Evolutionary conservation across 306 rosid species (phyloP), one percentile per base, ranked within the genome.

Genomic region (Prunus padus): DNA sequence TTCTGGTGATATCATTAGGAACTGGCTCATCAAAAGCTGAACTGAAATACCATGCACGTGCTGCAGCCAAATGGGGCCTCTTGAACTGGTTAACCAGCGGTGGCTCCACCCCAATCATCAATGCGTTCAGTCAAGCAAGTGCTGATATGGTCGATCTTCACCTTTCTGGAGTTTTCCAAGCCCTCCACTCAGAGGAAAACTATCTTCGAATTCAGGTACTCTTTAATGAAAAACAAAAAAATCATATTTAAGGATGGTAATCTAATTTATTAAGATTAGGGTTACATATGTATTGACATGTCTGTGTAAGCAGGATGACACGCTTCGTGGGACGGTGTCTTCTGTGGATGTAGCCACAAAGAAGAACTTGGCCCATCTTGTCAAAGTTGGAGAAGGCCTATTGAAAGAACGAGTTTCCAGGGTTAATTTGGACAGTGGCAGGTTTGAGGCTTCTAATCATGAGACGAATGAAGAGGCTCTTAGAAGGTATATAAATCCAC

Each of bases 1-100:
- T 88, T 65, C 51, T 86, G 69, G 86, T 84, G 46, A 76, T 88
- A 64, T 88, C 93, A 0, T 33, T 88, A 28, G 90, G 93, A 51
- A 86, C 89, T 16, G 93, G 93, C 7, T 26, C 84, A 25, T 84
- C 78, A 18, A 83, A 89, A 78, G 25, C 15, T 3, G 88, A 83
- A 59, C 19, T 3, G 51, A 85, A 81, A 54, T 79, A 72, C 83
- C 77, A 37, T 20, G 85, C 90, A 0, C 5, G 9, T 0, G 37
- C 67, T 1, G 89, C 87, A 22, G 89, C 90, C 0, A 46, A 77
- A 1, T 89, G 91, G 93, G 93, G 93, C 13, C 8, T 79, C 7
- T 45, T 89, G 15, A 40, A 64, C 5, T 89, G 91, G 93, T 50
- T 86, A 16, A 45, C 79, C 44, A 42, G 67, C 52, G 76, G 67